Conservation (phyloP, 148 eudicot genomes). For the Vaccinium macrocarpon region DNA sequence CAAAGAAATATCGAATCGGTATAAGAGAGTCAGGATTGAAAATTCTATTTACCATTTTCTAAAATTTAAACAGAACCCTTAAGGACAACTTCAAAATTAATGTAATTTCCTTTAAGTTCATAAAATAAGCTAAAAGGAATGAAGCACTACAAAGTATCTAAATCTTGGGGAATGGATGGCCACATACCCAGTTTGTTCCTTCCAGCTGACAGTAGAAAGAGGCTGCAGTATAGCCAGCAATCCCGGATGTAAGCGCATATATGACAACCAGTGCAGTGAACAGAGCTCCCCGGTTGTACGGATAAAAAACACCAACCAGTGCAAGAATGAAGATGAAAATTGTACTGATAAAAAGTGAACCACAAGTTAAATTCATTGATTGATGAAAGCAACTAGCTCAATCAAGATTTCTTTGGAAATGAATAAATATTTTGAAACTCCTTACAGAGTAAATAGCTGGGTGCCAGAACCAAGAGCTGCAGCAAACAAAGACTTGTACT, state of each 20-base stretch:
- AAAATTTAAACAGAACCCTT: not conserved
- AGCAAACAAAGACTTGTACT: constrained; percentile 62
- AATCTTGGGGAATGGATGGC: not conserved
- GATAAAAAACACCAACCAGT: constrained; percentile 52
- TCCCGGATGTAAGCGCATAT: constrained; percentile 54
- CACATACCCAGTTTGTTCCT: constrained; percentile 52
- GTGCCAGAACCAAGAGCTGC: constrained; percentile 78
- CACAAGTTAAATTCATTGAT: not conserved
- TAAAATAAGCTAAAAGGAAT: not conserved
- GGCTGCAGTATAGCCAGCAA: constrained; percentile 53
- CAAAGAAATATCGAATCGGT: not conserved
- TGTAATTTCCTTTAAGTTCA: not conserved
- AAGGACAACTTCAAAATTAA: not conserved
- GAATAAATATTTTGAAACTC: not conserved
- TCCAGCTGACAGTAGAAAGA: constrained; percentile 51
- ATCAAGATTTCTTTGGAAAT: not conserved
- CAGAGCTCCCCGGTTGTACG: constrained; percentile 56
- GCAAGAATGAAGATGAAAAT: constrained; percentile 42
- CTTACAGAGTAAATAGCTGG: constrained; percentile 74
- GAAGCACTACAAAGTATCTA: not conserved
- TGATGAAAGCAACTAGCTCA: not conserved
- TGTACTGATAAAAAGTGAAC: constrained; percentile 24
- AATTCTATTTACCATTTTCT: not conserved
- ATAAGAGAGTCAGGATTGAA: not conserved
- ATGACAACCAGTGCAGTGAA: constrained; percentile 53